These are phyloP conservation scores for Backusella circina DNA, from an alignment of 192 early-diverging fungal species.

Conservation along the genomic window DNA sequence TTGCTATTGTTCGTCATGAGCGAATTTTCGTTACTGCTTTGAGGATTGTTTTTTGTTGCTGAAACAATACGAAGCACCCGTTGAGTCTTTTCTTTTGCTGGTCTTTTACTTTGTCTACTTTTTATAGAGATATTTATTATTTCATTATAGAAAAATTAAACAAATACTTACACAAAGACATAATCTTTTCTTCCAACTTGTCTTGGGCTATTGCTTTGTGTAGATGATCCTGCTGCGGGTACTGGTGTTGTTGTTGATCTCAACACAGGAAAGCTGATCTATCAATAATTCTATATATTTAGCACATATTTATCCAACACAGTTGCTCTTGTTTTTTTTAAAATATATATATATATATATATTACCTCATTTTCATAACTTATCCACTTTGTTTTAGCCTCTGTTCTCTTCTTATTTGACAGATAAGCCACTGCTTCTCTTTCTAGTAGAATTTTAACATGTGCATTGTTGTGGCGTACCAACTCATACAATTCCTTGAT, in stretches of 20 bases:
- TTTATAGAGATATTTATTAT: neutral
- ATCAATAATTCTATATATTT: neutral
- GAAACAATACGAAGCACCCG: neutral
- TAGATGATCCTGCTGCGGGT: neutral
- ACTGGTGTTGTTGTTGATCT: neutral
- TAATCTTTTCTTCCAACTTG: neutral
- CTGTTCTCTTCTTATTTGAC: neutral
- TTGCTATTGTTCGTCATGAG: neutral
- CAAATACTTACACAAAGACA: neutral
- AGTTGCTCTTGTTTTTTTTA: neutral
- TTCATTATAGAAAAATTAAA: neutral
- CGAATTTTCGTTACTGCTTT: neutral
- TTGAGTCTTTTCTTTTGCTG: neutral
- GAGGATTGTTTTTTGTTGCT: neutral
- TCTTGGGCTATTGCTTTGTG: neutral
- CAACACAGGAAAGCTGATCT: neutral
- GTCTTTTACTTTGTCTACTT: neutral
- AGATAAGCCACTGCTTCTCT: neutral
- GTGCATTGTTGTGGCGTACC: neutral
- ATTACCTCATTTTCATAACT: neutral
- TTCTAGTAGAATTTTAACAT: neutral
- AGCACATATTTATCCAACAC: neutral
- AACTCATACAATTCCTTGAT: neutral
- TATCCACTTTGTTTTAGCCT: neutral
- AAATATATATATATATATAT: neutral